Conservation (phyloP, 805 yeast genomes). For the Yarrowia bubula region DNA sequence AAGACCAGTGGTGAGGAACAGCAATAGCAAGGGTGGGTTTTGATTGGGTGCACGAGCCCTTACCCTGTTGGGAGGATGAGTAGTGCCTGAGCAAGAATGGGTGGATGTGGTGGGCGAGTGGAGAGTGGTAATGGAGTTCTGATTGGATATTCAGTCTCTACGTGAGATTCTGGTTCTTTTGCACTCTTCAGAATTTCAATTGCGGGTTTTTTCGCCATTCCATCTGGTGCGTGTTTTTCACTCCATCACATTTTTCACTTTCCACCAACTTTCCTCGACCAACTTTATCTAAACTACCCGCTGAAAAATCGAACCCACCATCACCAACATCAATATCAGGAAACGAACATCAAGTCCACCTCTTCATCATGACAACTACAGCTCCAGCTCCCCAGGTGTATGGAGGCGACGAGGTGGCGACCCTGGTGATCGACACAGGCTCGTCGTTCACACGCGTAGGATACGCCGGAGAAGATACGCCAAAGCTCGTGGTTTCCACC, state of each 20-base stretch:
- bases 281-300: too few species aligned
- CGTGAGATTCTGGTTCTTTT: too few species aligned
- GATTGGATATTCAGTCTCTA: too few species aligned
- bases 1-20: slow-evolving; percentile 15
- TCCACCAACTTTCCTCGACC: too few species aligned
- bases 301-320: not conserved
- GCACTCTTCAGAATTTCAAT: not conserved
- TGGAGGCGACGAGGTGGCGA: slow-evolving; percentile 71
- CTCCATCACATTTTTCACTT: not conserved
- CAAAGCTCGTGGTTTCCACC: slow-evolving; percentile 66
- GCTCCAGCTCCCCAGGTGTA: slow-evolving; percentile 31
- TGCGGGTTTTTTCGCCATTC: not conserved
- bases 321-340: not conserved
- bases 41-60: slow-evolving; percentile 20
- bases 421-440: slow-evolving; percentile 89
- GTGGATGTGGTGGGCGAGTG: too few species aligned
- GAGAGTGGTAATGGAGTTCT: too few species aligned
- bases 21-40: slow-evolving; percentile 21
- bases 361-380: slow-evolving; percentile 30
- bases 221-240: not conserved
- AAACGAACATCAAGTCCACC: not conserved
- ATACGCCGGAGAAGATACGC: slow-evolving; percentile 87
- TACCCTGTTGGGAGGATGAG: slow-evolving; percentile 19
- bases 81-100: too few species aligned
- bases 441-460: slow-evolving; percentile 80